A percentile compares a stretch with the other conserved stretches of the same genome.
Conservation (phyloP, 2,329 filamentous ascomycete species). For the Sclerotinia spermophila region DNA sequence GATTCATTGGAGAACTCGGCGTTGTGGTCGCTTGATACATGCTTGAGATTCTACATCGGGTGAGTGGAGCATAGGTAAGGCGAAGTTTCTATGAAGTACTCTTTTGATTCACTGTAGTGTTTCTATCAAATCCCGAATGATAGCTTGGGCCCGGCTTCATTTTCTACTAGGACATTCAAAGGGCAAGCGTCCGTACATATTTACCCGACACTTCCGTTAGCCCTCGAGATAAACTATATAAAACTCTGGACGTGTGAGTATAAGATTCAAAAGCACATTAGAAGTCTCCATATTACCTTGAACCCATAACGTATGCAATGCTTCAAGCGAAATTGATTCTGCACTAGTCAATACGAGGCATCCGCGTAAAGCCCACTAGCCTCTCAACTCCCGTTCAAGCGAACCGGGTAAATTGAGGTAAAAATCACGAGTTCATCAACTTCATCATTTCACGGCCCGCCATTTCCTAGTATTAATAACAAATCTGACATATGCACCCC, state of each 20-base stretch:
- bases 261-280: too few relatives aligned
- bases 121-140: neutral
- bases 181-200: neutral
- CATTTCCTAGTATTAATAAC: constrained; percentile 9
- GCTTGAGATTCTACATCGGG: neutral
- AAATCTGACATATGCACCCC: neutral
- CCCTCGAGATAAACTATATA: neutral
- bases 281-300: neutral
- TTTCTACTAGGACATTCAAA: neutral
- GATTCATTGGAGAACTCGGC: too few relatives aligned
- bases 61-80: neutral
- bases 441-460: constrained; percentile 13
- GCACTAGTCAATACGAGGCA: constrained; percentile 8
- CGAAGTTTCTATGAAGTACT: neutral
- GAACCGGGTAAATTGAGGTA: neutral
- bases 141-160: neutral
- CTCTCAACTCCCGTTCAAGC: constrained; percentile 9
- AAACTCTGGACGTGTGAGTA: neutral
- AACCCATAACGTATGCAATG: neutral
- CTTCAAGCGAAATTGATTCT: neutral
- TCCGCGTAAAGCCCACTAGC: neutral
- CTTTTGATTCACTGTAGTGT: neutral
- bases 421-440: constrained; percentile 13
- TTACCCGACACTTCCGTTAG: neutral
- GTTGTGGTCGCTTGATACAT: neutral